phyloP scores from a whole-genome alignment of 2,329 filamentous ascomycete species.

The Verticillium klebahnii region DNA sequence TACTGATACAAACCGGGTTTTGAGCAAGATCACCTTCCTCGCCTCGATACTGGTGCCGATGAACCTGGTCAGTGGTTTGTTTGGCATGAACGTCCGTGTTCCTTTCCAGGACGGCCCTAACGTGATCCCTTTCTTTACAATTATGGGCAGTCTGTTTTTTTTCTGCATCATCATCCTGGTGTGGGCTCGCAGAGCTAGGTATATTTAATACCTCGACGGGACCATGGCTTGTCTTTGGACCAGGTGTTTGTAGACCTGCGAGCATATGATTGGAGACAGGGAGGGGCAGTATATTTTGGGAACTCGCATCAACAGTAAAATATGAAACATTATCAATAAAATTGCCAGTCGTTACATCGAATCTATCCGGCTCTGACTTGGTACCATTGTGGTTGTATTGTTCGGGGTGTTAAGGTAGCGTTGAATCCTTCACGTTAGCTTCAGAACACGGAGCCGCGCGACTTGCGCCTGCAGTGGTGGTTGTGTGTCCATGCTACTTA shows the following conservation, averaged over 20 bases:
- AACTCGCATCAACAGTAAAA: too few relatives aligned
- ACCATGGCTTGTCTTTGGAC: neutral
- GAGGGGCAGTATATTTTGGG: neutral
- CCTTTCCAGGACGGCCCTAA: constrained; percentile 54
- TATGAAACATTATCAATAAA: neutral
- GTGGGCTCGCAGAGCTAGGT: constrained; percentile 38
- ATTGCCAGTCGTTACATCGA: too few relatives aligned
- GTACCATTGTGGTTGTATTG: too few relatives aligned
- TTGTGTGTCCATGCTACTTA: too few relatives aligned
- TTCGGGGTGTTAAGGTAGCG: too few relatives aligned
- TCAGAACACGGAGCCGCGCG: too few relatives aligned
- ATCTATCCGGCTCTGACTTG: too few relatives aligned
- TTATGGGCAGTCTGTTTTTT: constrained; percentile 46
- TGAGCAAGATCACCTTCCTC: constrained; percentile 92
- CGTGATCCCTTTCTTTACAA: constrained; percentile 51
- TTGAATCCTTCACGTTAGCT: too few relatives aligned
- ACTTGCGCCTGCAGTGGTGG: too few relatives aligned
- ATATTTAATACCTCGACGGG: constrained; percentile 31
- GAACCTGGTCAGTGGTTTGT: constrained; percentile 83
- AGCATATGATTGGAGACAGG: neutral
- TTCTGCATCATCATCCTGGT: constrained; percentile 44
- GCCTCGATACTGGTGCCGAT: constrained; percentile 95
- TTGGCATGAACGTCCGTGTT: constrained; percentile 82
- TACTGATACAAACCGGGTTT: constrained; percentile 79
- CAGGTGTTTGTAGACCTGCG: neutral